Conservation (phyloP, 495 filamentous ascomycete species). For the Thozetella sp. region DNA sequence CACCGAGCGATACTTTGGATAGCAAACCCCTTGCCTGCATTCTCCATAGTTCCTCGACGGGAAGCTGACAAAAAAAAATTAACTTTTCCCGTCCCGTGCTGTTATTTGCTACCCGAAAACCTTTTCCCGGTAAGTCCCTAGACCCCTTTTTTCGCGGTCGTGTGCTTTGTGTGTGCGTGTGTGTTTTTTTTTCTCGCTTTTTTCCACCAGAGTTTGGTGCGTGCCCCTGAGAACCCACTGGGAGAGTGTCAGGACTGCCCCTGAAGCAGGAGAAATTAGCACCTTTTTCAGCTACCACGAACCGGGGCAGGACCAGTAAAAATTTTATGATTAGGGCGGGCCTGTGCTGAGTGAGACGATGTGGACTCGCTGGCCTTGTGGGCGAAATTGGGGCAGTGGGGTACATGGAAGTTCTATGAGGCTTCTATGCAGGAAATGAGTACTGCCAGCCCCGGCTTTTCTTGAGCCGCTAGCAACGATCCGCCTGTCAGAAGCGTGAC, state of each 20-base stretch:
- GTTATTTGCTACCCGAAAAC: too few relatives aligned
- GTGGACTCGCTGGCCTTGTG: not conserved
- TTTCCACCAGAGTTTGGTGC: too few relatives aligned
- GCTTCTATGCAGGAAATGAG: constrained; percentile 21
- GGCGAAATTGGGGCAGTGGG: constrained; percentile 27
- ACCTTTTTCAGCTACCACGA: not conserved
- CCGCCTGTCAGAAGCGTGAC: not conserved
- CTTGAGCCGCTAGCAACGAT: not conserved
- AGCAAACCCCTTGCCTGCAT: too few relatives aligned
- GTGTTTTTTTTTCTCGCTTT: not conserved
- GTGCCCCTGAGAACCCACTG: not conserved
- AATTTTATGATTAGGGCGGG: constrained; percentile 10
- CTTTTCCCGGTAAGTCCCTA: too few relatives aligned
- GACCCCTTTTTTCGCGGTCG: too few relatives aligned
- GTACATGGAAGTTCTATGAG: constrained; percentile 21
- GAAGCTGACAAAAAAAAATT: too few relatives aligned
- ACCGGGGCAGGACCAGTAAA: constrained; percentile 8
- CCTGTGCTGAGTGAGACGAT: constrained; percentile 4
- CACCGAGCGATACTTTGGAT: too few relatives aligned
- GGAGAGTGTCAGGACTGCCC: not conserved
- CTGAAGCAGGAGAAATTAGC: not conserved
- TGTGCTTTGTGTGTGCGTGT: too few relatives aligned
- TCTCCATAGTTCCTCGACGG: too few relatives aligned
- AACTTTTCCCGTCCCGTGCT: too few relatives aligned
- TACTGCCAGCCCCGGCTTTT: constrained; percentile 1